These are phyloP conservation scores for Starmerella vaccinii DNA, from an alignment of 805 yeast genomes.

Conservation along the genomic window DNA sequence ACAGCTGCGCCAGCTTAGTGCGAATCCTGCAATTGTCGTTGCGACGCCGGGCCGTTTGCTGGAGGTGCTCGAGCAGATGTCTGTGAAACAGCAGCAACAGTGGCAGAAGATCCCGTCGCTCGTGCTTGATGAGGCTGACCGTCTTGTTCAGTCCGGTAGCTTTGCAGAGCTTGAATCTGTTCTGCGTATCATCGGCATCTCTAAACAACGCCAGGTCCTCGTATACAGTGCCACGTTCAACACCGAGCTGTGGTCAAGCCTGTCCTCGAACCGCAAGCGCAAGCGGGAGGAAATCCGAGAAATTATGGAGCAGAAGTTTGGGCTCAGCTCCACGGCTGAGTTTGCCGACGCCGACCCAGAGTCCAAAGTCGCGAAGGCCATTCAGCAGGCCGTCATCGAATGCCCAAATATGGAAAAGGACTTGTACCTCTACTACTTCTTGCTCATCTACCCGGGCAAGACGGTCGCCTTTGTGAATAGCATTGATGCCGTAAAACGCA, in stretches of 20 bases:
- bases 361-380: constrained; percentile 59
- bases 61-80: constrained; percentile 50
- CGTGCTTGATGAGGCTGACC: constrained; percentile 92
- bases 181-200: constrained; percentile 51
- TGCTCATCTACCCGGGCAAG: constrained; percentile 76
- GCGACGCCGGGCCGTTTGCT: constrained; percentile 94
- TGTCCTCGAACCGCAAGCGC: constrained; percentile 33
- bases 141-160: constrained; percentile 90
- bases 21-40: constrained; percentile 67
- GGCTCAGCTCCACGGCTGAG: constrained; percentile 57
- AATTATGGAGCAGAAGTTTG: constrained; percentile 56
- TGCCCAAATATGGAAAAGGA: constrained; percentile 88
- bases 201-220: constrained; percentile 60
- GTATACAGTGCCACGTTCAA: constrained; percentile 77
- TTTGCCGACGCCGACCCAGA: constrained; percentile 81
- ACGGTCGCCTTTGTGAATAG: constrained; percentile 88
- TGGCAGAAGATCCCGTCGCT: constrained; percentile 39
- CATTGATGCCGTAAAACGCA: constrained; percentile 85
- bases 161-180: constrained; percentile 84
- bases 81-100: constrained; percentile 31
- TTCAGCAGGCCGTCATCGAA: constrained; percentile 80
- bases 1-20: constrained; percentile 66
- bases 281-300: constrained; percentile 48
- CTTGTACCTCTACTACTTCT: constrained; percentile 75
- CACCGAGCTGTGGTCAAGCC: constrained; percentile 65